Percentiles rank a stretch among this genome's conserved stretches.
Evolutionary conservation across 176 grass and related monocot species (phyloP).

Genomic region (Triticum urartu): DNA sequence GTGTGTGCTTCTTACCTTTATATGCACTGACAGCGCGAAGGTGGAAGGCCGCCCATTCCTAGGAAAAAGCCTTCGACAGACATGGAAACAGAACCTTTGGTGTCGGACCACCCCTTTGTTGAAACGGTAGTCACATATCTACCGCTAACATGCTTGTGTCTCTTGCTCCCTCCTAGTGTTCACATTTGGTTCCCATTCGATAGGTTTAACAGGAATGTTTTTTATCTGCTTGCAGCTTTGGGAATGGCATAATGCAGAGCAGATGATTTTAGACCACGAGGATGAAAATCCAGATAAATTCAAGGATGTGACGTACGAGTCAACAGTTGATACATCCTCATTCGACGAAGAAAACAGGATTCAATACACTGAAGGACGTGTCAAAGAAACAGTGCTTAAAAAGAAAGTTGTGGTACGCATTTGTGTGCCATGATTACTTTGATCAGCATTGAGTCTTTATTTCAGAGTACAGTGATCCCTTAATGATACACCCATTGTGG

Average conservation of each 20-base stretch:
- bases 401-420: slow-evolving; percentile 76
- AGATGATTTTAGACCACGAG: slow-evolving; percentile 97
- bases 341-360: slow-evolving; percentile 80
- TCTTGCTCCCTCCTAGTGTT: slow-evolving; percentile 1
- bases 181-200: neutral
- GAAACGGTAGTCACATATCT: slow-evolving; percentile 56
- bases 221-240: slow-evolving; percentile 59
- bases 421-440: neutral
- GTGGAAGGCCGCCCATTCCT: slow-evolving; percentile 67
- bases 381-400: slow-evolving; percentile 61
- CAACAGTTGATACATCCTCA: slow-evolving; percentile 43
- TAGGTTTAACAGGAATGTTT: neutral
- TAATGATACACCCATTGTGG: slow-evolving; percentile 19
- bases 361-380: slow-evolving; percentile 69
- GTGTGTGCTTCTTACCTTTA: slow-evolving; percentile 7
- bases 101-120: slow-evolving; percentile 94
- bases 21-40: slow-evolving; percentile 61
- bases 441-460: neutral
- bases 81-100: slow-evolving; percentile 68
- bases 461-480: neutral
- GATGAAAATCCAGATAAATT: slow-evolving; percentile 93
- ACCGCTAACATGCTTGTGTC: slow-evolving; percentile 5
- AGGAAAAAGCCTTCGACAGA: slow-evolving; percentile 68
- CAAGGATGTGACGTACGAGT: slow-evolving; percentile 73
- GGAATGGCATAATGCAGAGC: slow-evolving; percentile 90